Evolutionary conservation across 208 protist genomes (phyloP).

Genomic region (Trypanosoma caninum): DNA sequence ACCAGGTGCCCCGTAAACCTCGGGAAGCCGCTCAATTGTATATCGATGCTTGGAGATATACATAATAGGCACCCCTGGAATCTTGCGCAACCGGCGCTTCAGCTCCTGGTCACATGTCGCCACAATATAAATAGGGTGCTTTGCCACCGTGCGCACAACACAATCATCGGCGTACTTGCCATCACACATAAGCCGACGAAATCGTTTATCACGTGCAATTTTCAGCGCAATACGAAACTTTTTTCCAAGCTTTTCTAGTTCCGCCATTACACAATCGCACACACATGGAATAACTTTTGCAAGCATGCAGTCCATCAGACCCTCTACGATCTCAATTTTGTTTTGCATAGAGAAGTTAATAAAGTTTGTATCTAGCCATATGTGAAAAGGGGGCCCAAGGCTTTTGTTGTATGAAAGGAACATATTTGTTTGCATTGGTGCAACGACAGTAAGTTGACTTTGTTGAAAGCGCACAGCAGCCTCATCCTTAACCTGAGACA

Average conservation of each 20-base stretch:
- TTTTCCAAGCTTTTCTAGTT: slow-evolving; percentile 98
- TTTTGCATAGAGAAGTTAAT: slow-evolving; percentile 99
- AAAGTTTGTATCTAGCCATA: slow-evolving; percentile 99
- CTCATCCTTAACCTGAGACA: slow-evolving; percentile 52
- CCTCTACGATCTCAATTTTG: slow-evolving; percentile 98
- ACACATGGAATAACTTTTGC: slow-evolving; percentile 98
- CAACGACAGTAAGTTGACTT: slow-evolving; percentile 56
- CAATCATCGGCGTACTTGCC: slow-evolving; percentile 99
- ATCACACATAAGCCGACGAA: slow-evolving; percentile 95
- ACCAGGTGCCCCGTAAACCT: slow-evolving; percentile 86
- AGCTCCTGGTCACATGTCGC: slow-evolving; percentile 96
- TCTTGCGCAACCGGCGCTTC: slow-evolving; percentile 96
- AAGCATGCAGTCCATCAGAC: slow-evolving; percentile 98
- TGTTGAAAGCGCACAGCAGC: slow-evolving; percentile 65
- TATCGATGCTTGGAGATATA: slow-evolving; percentile 97
- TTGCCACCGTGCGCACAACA: slow-evolving; percentile 94
- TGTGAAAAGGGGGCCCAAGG: slow-evolving; percentile 98
- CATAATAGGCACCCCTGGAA: slow-evolving; percentile 99
- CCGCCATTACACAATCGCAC: slow-evolving; percentile 99
- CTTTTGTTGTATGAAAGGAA: slow-evolving; percentile 98
- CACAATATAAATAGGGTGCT: slow-evolving; percentile 92
- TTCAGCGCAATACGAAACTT: slow-evolving; percentile 93
- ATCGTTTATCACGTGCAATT: slow-evolving; percentile 98
- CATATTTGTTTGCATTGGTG: slow-evolving; percentile 68
- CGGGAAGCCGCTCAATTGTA: slow-evolving; percentile 97